phyloP scores from a whole-genome alignment of 345 rosid species.

The Ricinus communis region DNA sequence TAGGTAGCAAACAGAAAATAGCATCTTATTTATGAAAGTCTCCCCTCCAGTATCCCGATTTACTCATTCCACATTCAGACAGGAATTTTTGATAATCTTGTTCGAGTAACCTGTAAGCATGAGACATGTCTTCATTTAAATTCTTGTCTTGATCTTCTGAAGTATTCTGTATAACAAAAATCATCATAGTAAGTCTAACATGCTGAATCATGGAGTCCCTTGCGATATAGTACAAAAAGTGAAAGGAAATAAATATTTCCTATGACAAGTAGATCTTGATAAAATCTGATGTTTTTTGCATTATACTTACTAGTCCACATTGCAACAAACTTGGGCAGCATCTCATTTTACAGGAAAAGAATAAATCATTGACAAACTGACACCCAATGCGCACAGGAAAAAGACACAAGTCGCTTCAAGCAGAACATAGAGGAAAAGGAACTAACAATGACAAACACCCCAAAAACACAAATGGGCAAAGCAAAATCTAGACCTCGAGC shows the following conservation, averaged over 20 bases:
- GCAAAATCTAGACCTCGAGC: too few relatives aligned
- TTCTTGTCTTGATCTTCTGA: constrained; percentile 22
- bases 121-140: constrained; percentile 23
- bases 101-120: constrained; percentile 29
- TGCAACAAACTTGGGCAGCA: not conserved
- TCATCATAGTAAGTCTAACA: not conserved
- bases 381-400: too few relatives aligned
- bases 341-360: too few relatives aligned
- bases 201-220: not conserved
- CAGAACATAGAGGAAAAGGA: too few relatives aligned
- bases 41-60: constrained; percentile 38
- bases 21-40: constrained; percentile 23
- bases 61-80: constrained; percentile 41
- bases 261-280: not conserved
- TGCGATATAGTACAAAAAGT: too few relatives aligned
- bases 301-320: not conserved
- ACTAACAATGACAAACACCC: too few relatives aligned
- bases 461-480: too few relatives aligned
- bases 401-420: too few relatives aligned
- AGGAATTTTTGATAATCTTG: constrained; percentile 39
- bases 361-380: too few relatives aligned
- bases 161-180: constrained; percentile 13
- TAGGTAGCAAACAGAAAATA: not conserved
- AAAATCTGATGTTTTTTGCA: not conserved
- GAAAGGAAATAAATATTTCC: too few relatives aligned